Evolutionary conservation across 768 basidiomycete genomes (phyloP), one percentile per base, ranked within the genome.

Genomic region (Tulasnella sp.): DNA sequence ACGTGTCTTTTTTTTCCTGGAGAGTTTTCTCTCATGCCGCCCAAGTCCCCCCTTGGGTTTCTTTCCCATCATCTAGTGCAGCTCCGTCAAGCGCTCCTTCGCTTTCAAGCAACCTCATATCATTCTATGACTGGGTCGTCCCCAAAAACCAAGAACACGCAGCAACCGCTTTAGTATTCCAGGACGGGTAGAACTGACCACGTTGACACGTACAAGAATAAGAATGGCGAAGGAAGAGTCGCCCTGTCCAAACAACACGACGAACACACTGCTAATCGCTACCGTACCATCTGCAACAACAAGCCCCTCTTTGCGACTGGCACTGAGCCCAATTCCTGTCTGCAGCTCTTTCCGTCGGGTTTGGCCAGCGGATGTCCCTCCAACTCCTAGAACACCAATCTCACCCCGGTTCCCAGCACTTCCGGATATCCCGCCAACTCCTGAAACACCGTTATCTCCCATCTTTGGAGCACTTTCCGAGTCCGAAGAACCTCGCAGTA

Each of bases 161-260:
- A 22, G 6, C 2, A 22, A 12, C 49, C 49, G 1, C 11, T 22
- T 4, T 6, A 22, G 11, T 68, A 94, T 80, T 93, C 93, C 0
- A 72, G 81, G 9, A 86, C 91, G 36, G 88, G 87, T 74, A 88
- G 92, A 71, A 89, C 87, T 8, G 88, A 91, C 80, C 88, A 90
- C 80, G 83, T 89, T 67, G 91, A 93, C 81, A 81, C 86, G 42
- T 94, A 92, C 84, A 87, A 89, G 81, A 91, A 89, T 82, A 87
- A 88, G 79, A 82, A 83, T 25, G 91, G 90, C 34, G 80, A 88
- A 73, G 89, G n/a, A 22, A 22, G 49, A 49, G 2, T 49, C 49
- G 11, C 4, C 11, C 49, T 49, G 11, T 12, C 49, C 19, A 19
- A 49, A 4, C 49, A 9, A 49, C 5, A 3, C 49, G 19, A 6